Percentiles rank a stretch among this genome's conserved stretches.
Conservation (phyloP, 2,329 filamentous ascomycete genomes). For the Penicillium sp. region DNA sequence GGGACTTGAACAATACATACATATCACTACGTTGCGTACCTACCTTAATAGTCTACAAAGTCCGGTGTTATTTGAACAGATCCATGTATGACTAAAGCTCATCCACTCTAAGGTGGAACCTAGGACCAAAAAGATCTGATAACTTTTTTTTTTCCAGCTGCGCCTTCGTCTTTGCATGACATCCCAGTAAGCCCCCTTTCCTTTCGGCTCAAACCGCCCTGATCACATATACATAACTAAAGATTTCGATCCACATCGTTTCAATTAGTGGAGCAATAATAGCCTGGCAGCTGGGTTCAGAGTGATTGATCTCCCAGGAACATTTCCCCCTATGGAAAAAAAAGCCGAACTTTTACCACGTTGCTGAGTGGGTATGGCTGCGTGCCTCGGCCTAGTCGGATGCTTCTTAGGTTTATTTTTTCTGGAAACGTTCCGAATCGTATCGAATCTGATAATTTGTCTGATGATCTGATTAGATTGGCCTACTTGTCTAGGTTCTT, state of each 20-base stretch:
- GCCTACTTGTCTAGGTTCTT: neutral
- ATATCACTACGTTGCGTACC: neutral
- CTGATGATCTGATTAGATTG: slow-evolving; percentile 7
- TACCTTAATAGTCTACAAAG: neutral
- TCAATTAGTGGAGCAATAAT: neutral
- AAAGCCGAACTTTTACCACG: neutral
- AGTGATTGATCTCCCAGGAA: neutral
- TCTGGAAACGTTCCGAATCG: neutral
- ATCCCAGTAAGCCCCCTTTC: neutral
- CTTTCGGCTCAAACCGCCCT: neutral
- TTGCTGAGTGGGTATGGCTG: neutral
- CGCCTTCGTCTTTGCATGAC: neutral
- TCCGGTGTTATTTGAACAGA: neutral
- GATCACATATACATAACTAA: neutral
- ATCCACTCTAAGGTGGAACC: slow-evolving; percentile 1
- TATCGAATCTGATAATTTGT: neutral
- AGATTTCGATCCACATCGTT: neutral
- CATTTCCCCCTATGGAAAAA: neutral
- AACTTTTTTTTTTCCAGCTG: neutral
- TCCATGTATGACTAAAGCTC: neutral
- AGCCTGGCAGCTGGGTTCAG: neutral
- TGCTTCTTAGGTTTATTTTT: neutral
- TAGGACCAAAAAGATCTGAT: slow-evolving; percentile 8
- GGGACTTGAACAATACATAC: neutral
- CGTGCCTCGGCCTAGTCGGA: neutral